These are phyloP conservation scores for Barnettozyma vustinii DNA, from an alignment of 805 yeast genomes.

Conservation along the genomic window DNA sequence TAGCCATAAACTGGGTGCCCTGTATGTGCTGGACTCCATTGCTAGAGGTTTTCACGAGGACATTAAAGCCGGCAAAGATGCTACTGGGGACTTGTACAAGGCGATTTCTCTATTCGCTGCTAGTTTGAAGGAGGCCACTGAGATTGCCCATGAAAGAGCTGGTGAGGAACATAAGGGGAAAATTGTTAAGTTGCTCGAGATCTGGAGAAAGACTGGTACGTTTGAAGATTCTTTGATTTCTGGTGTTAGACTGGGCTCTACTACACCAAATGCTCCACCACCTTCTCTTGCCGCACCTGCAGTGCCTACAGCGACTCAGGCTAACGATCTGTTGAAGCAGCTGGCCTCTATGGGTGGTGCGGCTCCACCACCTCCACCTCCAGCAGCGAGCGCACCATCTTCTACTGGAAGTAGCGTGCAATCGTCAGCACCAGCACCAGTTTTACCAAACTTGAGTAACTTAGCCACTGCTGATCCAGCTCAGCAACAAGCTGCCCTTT, in stretches of 20 bases:
- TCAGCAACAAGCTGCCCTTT: slow-evolving; percentile 37
- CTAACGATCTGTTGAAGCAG: slow-evolving; percentile 65
- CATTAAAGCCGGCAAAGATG: slow-evolving; percentile 48
- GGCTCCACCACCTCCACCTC: not conserved
- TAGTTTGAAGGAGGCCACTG: slow-evolving; percentile 57
- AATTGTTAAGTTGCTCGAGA: slow-evolving; percentile 77
- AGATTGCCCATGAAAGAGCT: slow-evolving; percentile 54
- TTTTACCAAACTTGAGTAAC: slow-evolving; percentile 14
- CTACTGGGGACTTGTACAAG: slow-evolving; percentile 47
- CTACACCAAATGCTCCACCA: slow-evolving; percentile 58
- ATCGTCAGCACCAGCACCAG: slow-evolving; percentile 9
- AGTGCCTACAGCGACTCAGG: slow-evolving; percentile 33
- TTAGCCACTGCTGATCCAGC: slow-evolving; percentile 22
- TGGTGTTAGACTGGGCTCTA: slow-evolving; percentile 41
- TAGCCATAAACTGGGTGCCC: slow-evolving; percentile 82
- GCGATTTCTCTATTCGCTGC: slow-evolving; percentile 64
- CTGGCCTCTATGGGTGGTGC: slow-evolving; percentile 44
- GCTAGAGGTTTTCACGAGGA: slow-evolving; percentile 80
- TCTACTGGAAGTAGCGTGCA: not conserved
- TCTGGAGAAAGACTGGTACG: slow-evolving; percentile 85
- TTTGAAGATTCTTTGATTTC: slow-evolving; percentile 55
- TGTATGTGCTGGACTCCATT: slow-evolving; percentile 89
- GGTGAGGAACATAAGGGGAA: slow-evolving; percentile 61
- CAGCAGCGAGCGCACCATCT: not conserved
- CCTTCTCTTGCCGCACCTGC: slow-evolving; percentile 35